phyloP scores from a whole-genome alignment of 164 flowering plant species.

The Kingdonia uniflora region DNA sequence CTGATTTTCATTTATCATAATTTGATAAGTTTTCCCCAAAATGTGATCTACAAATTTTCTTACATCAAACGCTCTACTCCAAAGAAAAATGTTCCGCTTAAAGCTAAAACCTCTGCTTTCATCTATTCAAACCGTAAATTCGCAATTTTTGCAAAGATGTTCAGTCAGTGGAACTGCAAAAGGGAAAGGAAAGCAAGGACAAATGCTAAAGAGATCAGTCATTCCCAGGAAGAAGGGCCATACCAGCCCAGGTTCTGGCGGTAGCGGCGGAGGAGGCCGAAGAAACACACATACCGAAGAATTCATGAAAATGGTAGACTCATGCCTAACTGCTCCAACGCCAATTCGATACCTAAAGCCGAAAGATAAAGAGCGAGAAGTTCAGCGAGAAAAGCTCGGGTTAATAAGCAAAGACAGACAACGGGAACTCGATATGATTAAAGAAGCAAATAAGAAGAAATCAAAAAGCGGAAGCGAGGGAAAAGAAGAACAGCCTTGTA shows the following conservation, averaged over 20 bases:
- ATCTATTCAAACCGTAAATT: constrained; percentile 17
- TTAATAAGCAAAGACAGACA: constrained; percentile 55
- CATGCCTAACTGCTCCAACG: constrained; percentile 53
- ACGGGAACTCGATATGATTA: constrained; percentile 44
- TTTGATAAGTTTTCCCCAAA: no score
- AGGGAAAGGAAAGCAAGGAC: no score
- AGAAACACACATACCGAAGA: constrained; percentile 11
- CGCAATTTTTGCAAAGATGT: constrained; percentile 40
- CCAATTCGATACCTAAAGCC: constrained; percentile 51
- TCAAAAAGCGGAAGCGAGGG: background rate
- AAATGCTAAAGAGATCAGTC: constrained; percentile 43
- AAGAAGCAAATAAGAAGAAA: constrained; percentile 18
- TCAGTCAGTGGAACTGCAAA: constrained; percentile 81
- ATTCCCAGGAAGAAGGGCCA: constrained; percentile 41
- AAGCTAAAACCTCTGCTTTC: constrained; percentile 15
- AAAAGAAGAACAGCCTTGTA: constrained; percentile 15
- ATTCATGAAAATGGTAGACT: constrained; percentile 33
- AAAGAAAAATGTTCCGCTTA: constrained; percentile 7
- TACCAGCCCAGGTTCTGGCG: background rate
- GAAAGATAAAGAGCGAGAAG: constrained; percentile 48
- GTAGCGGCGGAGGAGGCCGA: constrained; percentile 18
- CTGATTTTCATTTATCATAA: no score
- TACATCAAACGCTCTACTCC: background rate
- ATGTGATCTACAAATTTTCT: no score
- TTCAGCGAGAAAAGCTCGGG: constrained; percentile 72